phyloP scores from a whole-genome alignment of 1,284 basidiomycete species.

The Heterobasidion irregulare region DNA sequence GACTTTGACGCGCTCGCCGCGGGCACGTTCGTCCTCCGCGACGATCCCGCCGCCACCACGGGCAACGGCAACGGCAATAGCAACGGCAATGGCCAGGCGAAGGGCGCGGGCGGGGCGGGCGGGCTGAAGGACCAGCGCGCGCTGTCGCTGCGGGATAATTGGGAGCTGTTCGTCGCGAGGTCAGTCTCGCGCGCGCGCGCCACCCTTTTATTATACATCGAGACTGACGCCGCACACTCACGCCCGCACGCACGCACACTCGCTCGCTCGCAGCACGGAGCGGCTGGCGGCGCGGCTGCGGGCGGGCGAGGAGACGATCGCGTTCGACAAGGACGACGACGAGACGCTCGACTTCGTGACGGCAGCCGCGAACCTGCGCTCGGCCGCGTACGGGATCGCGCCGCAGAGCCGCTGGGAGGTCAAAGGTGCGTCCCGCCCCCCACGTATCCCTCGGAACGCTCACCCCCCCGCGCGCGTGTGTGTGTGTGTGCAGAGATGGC shows the following conservation, averaged over 20 bases:
- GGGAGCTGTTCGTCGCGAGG: constrained; percentile 80
- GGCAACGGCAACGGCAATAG: constrained; percentile 12
- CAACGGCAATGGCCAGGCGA: constrained; percentile 7
- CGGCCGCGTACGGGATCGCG: constrained; percentile 83
- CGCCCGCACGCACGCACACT: no score
- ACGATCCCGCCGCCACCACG: constrained; percentile 11
- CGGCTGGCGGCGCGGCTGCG: constrained; percentile 71
- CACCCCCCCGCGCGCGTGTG: no score
- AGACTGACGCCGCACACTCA: no score
- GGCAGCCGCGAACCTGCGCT: constrained; percentile 88
- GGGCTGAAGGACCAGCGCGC: constrained; percentile 76
- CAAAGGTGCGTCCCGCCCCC: constrained; percentile 54
- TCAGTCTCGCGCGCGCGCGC: constrained; percentile 19
- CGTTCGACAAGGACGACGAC: constrained; percentile 98
- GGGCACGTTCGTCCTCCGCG: constrained; percentile 44
- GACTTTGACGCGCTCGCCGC: constrained; percentile 68
- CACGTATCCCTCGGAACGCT: background rate
- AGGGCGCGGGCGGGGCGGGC: constrained; percentile 15
- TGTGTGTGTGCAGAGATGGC: constrained; percentile 77
- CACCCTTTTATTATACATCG: background rate
- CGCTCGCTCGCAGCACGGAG: constrained; percentile 46
- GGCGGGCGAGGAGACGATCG: constrained; percentile 68
- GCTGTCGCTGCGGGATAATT: constrained; percentile 70
- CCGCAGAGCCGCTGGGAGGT: constrained; percentile 93
- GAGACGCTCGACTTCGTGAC: constrained; percentile 97